Conservation (phyloP, 2,329 filamentous ascomycete genomes). For the Beauveria sp. region DNA sequence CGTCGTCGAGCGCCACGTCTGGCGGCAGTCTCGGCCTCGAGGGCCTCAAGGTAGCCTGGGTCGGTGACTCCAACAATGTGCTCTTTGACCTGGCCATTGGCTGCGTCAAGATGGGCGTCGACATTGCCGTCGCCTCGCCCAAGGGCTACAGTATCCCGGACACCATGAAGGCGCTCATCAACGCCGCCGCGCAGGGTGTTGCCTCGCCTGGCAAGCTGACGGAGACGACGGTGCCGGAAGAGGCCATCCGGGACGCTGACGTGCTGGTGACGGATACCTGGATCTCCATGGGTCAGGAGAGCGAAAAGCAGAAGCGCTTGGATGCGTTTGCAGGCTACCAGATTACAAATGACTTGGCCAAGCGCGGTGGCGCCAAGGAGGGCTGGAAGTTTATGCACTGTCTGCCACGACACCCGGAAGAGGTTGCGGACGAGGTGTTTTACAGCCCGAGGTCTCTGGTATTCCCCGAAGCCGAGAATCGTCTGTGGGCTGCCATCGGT, state of each 20-base stretch:
- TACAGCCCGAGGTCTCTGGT: constrained; percentile 80
- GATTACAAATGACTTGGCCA: constrained; percentile 78
- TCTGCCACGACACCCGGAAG: constrained; percentile 81
- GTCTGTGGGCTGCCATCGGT: constrained; percentile 82
- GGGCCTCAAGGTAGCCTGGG: constrained; percentile 87
- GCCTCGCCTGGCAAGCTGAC: constrained; percentile 55
- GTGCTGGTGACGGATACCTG: constrained; percentile 94
- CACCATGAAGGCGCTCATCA: constrained; percentile 66
- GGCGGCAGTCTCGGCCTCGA: constrained; percentile 56
- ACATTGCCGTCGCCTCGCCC: constrained; percentile 82
- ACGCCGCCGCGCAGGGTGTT: constrained; percentile 50
- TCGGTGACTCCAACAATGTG: constrained; percentile 96
- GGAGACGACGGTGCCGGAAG: constrained; percentile 74
- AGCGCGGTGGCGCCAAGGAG: constrained; percentile 75
- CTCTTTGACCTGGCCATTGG: constrained; percentile 88
- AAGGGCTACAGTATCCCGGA: constrained; percentile 74
- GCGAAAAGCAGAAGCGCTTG: constrained; percentile 68
- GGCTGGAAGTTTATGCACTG: constrained; percentile 99
- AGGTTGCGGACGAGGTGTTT: constrained; percentile 92
- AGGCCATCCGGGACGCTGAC: constrained; percentile 78
- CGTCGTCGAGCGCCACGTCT: constrained; percentile 33
- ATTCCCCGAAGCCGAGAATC: constrained; percentile 90
- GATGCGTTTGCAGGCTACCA: constrained; percentile 85
- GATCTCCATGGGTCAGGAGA: constrained; percentile 97
- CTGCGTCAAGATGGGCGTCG: constrained; percentile 77